These are phyloP conservation scores for Sistotremastrum niveocremeum DNA, from an alignment of 768 basidiomycete species.

Conservation along the genomic window DNA sequence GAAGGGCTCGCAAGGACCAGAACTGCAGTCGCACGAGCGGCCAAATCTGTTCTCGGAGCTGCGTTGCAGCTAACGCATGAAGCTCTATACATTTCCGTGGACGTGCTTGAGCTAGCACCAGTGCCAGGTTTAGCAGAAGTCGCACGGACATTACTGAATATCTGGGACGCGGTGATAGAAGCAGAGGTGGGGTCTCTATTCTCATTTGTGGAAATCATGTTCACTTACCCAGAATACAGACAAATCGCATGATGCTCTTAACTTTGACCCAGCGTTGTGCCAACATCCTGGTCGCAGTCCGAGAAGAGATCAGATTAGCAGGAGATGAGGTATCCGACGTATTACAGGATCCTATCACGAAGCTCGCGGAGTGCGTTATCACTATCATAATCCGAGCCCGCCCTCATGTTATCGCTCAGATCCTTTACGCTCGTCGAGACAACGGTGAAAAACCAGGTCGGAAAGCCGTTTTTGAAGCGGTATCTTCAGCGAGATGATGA, in stretches of 20 bases:
- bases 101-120: conserved; percentile 35
- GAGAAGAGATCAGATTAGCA: conserved; percentile 47
- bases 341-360: conserved; percentile 34
- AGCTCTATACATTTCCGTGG: conserved; percentile 20
- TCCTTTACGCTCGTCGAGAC: conserved; percentile 30
- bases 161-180: conserved; percentile 50
- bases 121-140: conserved; percentile 40
- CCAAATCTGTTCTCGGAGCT: background rate
- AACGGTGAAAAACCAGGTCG: conserved; percentile 45
- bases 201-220: background rate
- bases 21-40: background rate
- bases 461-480: conserved; percentile 63
- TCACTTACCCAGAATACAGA: conserved; percentile 22
- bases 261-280: conserved; percentile 66
- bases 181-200: conserved; percentile 39
- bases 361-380: conserved; percentile 34
- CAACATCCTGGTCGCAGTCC: conserved; percentile 47
- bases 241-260: conserved; percentile 53
- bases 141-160: conserved; percentile 36
- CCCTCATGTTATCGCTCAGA: conserved; percentile 12
- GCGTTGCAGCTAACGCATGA: conserved; percentile 23
- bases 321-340: conserved; percentile 36
- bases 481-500: conserved; percentile 68
- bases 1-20: too few relatives aligned
- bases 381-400: background rate